Conservation (phyloP, 352 stramenopile genomes). For the Globisporangium yorkense region DNA sequence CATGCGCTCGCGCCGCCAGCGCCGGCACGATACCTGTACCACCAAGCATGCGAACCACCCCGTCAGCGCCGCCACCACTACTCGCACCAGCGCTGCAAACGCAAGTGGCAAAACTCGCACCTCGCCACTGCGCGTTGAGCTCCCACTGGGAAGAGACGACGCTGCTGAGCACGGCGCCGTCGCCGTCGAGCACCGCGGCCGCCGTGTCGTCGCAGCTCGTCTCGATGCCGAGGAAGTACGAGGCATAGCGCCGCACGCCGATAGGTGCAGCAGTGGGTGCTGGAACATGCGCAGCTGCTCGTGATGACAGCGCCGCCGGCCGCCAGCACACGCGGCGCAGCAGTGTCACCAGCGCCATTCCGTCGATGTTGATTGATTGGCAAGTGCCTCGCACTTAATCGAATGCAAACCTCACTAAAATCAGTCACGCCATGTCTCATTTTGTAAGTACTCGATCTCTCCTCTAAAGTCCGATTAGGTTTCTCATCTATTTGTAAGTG, state of each 20-base stretch:
- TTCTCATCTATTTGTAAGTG: too few species aligned
- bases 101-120: constrained; percentile 14
- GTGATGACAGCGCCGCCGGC: not conserved
- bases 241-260: constrained; percentile 16
- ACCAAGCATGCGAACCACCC: too few species aligned
- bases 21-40: constrained; percentile 92
- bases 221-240: constrained; percentile 93
- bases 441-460: too few species aligned
- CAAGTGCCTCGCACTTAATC: not conserved
- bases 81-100: not conserved
- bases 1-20: constrained; percentile 91
- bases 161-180: constrained; percentile 91
- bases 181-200: constrained; percentile 84
- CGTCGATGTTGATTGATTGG: not conserved
- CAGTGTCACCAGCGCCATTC: not conserved
- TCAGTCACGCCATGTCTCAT: too few species aligned
- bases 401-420: too few species aligned
- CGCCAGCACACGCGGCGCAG: not conserved
- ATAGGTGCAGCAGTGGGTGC: too few species aligned
- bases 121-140: constrained; percentile 82
- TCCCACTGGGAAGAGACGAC: constrained; percentile 93
- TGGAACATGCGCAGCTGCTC: not conserved
- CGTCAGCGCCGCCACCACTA: not conserved
- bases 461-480: too few species aligned
- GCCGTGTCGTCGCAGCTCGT: constrained; percentile 95